Base-by-base conservation (phyloP, 2,329 filamentous ascomycete species). In the Fusarium chaquense region DNA sequence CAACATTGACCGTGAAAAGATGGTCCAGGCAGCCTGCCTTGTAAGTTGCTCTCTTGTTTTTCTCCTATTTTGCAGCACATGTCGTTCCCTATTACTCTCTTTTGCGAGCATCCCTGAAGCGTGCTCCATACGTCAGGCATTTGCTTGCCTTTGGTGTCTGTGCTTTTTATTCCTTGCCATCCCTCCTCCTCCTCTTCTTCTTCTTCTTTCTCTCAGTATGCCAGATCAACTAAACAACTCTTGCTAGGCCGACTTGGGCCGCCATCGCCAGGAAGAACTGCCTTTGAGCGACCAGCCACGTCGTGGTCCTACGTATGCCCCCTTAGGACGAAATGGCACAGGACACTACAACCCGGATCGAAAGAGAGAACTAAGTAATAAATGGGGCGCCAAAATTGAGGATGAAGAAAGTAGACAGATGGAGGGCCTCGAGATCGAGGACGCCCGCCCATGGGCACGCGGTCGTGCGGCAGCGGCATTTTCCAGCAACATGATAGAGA, bases 381-480 rank as follows among this genome's bases (percentile, higher is more conserved):
- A 46, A 47, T 76, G 74, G 74, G 45, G 22, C 5, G n/a, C 56
- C 20, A 66, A 61, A 26, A 49, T 76, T 10, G 44, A 69, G 5
- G 74, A 76, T 18, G 74, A 69, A 7, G 74, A 76, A 13, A 46
- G 68, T 11, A 43, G 64, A 6, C 65, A 73, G 20, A 67, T 70
- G 11, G 68, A 72, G 13, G 74, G 74, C 6, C 74, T 76, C 18
- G 22, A 43, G 11, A 43, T 62, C 6, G 64, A 55, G 6, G 52
- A 67, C 18, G 62, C 69, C 6, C 72, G 73, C 6, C 73, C 73
- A 8, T 75, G 73, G 73, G 73, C 70, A 5, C 53, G 60, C 16
- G 58, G 54, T 8, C 10, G 45, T 7, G 43, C 41, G 10, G 58
- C 35, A 13, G 4, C 58, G 12, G 26, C 36, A 15, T 46, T 71